phyloP scores from a whole-genome alignment of 2,329 filamentous ascomycete genomes.

The Hymenoscyphus scutula region DNA sequence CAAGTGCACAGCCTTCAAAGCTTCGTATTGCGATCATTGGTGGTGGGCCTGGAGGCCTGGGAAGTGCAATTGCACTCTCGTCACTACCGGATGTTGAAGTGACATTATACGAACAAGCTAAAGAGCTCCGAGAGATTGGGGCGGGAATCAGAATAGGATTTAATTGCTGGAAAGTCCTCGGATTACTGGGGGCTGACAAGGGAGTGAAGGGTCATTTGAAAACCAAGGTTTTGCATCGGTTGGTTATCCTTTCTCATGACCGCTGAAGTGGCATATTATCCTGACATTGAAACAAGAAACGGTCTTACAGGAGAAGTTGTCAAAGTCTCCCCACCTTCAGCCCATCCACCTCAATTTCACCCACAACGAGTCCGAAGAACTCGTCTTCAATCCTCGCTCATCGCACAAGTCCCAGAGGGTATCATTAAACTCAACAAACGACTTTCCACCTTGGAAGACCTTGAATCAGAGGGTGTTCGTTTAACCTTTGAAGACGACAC shows the following conservation, averaged over 20 bases:
- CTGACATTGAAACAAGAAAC: slow-evolving; percentile 26
- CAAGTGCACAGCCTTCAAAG: not conserved
- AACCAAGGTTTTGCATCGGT: slow-evolving; percentile 36
- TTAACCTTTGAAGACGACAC: slow-evolving; percentile 48
- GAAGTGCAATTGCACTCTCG: slow-evolving; percentile 45
- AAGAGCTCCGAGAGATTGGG: slow-evolving; percentile 45
- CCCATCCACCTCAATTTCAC: slow-evolving; percentile 22
- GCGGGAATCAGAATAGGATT: slow-evolving; percentile 47
- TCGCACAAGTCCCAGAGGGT: slow-evolving; percentile 44
- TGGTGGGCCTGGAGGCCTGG: slow-evolving; percentile 36
- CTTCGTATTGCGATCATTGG: slow-evolving; percentile 40
- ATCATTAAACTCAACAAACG: slow-evolving; percentile 46
- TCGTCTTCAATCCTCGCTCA: slow-evolving; percentile 48
- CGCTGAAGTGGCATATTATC: not conserved
- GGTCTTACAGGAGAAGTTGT: slow-evolving; percentile 33
- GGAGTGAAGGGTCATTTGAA: slow-evolving; percentile 39
- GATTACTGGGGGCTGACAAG: slow-evolving; percentile 40
- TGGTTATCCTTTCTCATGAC: slow-evolving; percentile 7
- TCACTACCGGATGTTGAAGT: slow-evolving; percentile 42
- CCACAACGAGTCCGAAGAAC: slow-evolving; percentile 33
- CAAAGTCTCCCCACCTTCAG: not conserved
- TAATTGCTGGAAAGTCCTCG: slow-evolving; percentile 48
- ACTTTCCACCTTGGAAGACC: slow-evolving; percentile 41
- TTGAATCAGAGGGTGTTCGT: slow-evolving; percentile 38
- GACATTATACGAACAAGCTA: slow-evolving; percentile 46